A percentile compares a stretch with the other conserved stretches of the same genome.
These are phyloP conservation scores for Penicillium palitans DNA, from an alignment of 2,329 filamentous ascomycete species.

Conservation along the genomic window DNA sequence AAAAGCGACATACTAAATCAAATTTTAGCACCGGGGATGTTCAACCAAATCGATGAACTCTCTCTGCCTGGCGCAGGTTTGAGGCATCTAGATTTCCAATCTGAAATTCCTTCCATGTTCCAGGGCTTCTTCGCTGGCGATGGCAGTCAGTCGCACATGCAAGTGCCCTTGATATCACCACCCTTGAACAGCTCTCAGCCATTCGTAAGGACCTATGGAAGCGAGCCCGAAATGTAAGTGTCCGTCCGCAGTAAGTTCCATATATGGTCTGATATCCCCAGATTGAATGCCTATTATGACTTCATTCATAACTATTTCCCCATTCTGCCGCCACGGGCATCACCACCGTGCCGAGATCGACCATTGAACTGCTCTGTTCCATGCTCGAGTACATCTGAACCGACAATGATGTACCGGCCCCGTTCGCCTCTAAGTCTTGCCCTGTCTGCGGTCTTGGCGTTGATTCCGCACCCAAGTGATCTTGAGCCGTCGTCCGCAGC, in stretches of 20 bases:
- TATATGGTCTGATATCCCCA: constrained; percentile 26
- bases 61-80: constrained; percentile 43
- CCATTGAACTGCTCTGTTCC: constrained; percentile 37
- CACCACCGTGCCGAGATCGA: constrained; percentile 32
- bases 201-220: constrained; percentile 42
- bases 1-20: constrained; percentile 22
- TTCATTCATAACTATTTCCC: constrained; percentile 50
- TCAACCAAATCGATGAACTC: constrained; percentile 44
- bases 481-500: constrained; percentile 36
- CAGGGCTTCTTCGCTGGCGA: constrained; percentile 36
- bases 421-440: constrained; percentile 47
- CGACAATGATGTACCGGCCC: constrained; percentile 38
- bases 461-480: constrained; percentile 46
- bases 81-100: constrained; percentile 41
- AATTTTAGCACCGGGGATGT: constrained; percentile 35
- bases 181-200: constrained; percentile 29
- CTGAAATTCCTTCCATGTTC: constrained; percentile 42
- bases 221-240: constrained; percentile 44
- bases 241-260: not conserved
- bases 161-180: constrained; percentile 32
- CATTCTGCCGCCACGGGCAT: constrained; percentile 42
- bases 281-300: constrained; percentile 49
- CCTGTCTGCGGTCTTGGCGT: constrained; percentile 44
- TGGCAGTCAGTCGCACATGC: constrained; percentile 25
- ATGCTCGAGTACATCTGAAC: constrained; percentile 32